Evolutionary conservation across 2,329 filamentous ascomycete species (phyloP), one percentile per base, ranked within the genome.

Genomic region (Fusarium tricinctum): DNA sequence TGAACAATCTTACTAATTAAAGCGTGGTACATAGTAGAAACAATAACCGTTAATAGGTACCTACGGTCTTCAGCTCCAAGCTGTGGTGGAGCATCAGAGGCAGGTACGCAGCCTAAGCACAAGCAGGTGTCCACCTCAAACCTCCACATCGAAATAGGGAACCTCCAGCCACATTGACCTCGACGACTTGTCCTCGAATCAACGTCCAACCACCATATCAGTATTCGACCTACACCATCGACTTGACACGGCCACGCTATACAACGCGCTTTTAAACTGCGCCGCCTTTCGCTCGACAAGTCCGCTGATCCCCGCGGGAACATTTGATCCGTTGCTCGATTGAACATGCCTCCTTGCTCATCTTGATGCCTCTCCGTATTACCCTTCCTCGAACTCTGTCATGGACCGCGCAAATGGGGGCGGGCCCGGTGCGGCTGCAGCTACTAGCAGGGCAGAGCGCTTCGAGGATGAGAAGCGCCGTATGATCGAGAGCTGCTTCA

Each of bases 391-490:
- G 33, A 59, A 59, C 26, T 68, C 56, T 67, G 68, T 73, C 60
- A 81, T 81, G 79, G 79, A 81, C 74, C 78, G 78, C 77, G 74
- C 77, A 73, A 80, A 79, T 68, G 78, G 77, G 72, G 74, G 74
- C 66, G 75, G 77, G 71, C 74, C 75, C 58, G 75, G 74, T 69
- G 71, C 77, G 57, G 76, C 77, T 61, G 71, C 77, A 56, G 76
- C 77, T 70, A 73, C 74, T 71, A 77, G 70, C 66, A 78, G 78
- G 73, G 95, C 95, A 56, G 93, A 97, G 82, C 88, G 89, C 74
- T 99, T 98, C 79, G 96, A 99, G 80, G 94, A 98, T 77, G 96
- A 99, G 85, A 97, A 97, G 85, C 87, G 89, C 78, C 89, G 96
- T 78, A 97, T 99, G 75, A 91, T 97, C 69, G 92, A 97, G 68